Evolutionary conservation across 495 filamentous ascomycete species (phyloP).

Genomic region (Bombardia bombarda): DNA sequence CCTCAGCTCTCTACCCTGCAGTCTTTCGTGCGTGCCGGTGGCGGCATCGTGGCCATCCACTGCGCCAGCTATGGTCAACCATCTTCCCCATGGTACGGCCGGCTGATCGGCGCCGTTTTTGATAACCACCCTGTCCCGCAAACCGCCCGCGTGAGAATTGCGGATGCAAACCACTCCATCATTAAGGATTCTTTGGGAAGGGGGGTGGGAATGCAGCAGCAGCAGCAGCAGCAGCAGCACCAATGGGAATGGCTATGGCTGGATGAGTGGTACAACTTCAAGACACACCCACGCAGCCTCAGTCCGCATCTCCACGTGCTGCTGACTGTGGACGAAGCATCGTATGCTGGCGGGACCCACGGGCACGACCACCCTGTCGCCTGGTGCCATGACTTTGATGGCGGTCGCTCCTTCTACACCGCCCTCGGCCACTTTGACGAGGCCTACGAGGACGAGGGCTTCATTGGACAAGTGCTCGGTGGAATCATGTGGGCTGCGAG

Average conservation of each 20-base stretch:
- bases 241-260: conserved; percentile 20
- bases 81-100: conserved; percentile 21
- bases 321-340: conserved; percentile 21
- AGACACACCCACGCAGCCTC: conserved; percentile 14
- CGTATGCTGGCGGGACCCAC: conserved; percentile 23
- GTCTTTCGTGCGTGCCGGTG: conserved; percentile 21
- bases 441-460: conserved; percentile 26
- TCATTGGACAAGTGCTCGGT: conserved; percentile 20
- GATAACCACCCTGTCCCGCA: conserved; percentile 27
- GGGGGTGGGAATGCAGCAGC: neutral
- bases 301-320: conserved; percentile 17
- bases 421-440: conserved; percentile 33
- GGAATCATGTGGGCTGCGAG: conserved; percentile 31
- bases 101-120: conserved; percentile 29
- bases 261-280: conserved; percentile 37
- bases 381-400: conserved; percentile 30
- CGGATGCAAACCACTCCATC: conserved; percentile 18
- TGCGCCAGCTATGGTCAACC: conserved; percentile 27
- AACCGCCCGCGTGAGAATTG: conserved; percentile 12
- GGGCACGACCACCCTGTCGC: conserved; percentile 25
- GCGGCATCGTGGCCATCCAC: conserved; percentile 31
- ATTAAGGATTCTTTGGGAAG: conserved; percentile 11
- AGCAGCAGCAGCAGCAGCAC: neutral
- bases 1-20: conserved; percentile 21
- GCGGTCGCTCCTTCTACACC: conserved; percentile 29